Evolutionary conservation across 257 asterid genomes (phyloP), one percentile per base, ranked within the genome.

Genomic region (Capsicum rhomboideum): DNA sequence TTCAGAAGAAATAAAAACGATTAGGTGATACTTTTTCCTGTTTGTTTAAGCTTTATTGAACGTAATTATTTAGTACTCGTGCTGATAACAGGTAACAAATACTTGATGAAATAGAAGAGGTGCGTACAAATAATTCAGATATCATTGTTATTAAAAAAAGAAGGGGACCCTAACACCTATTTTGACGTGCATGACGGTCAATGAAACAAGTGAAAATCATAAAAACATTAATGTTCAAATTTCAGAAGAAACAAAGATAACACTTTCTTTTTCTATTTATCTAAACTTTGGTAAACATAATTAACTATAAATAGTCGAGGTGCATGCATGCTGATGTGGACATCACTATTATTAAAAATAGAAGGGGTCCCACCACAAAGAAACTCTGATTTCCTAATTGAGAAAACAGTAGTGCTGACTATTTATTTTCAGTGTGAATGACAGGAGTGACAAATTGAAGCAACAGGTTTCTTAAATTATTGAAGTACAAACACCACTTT

Each of bases 371-470:
- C 8, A 74, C n/a, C 23, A 46, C 59, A 74, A 74, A 80, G 14
- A 58, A 21, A 61, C 23, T 8, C 9, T 42, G 72, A 28, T 80
- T 80, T 40, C 54, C 37, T 50, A 80, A 80, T 58, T 80, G 83
- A 59, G 55, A 11, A 80, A 55, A 63, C 71, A 56, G 42, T 13
- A 80, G 53, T 80, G 55, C 23, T 80, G 71, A 56, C 54, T 49
- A 63, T 80, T 80, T 31, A 80, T 37, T 80, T 58, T 37, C 26
- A 40, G 75, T 21, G 44, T 80, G 83, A 80, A 37, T 40, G 83
- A 59, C 74, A 80, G 74, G 21, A 80, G 56, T 34, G 71, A 58
- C 37, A 80, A 80, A 0, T 80, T 80, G 74, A 80, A 80, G 83
- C 49, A 79, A 79, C 71, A 79, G 31, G 67, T 31, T 40, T 17